phyloP scores from a whole-genome alignment of 345 rosid species.

The Syzygium aromaticum region DNA sequence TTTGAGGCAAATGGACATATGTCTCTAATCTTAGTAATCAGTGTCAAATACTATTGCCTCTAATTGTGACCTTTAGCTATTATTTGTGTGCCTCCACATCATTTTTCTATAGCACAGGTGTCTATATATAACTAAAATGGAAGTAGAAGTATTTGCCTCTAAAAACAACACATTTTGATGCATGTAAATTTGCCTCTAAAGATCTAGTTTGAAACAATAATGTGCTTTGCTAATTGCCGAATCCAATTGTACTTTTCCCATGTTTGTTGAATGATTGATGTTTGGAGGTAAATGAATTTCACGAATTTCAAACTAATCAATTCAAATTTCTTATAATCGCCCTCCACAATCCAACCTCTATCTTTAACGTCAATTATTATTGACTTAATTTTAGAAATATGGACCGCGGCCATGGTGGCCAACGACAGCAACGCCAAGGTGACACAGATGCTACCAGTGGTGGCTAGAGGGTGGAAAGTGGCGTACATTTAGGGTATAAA shows the following conservation, averaged over 20 bases:
- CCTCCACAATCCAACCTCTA: background rate
- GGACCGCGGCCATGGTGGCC: background rate
- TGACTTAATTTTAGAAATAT: background rate
- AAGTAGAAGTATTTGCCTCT: background rate
- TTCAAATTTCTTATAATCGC: background rate
- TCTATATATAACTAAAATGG: background rate
- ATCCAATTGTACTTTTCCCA: background rate
- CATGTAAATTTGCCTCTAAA: background rate
- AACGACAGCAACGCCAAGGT: background rate
- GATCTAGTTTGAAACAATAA: background rate
- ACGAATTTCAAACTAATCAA: background rate
- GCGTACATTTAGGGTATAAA: background rate
- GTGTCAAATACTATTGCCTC: background rate
- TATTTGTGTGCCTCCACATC: background rate
- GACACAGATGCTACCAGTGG: background rate
- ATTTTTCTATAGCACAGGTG: background rate
- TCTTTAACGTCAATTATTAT: background rate
- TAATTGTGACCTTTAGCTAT: background rate
- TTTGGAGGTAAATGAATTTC: background rate
- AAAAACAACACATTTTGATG: background rate
- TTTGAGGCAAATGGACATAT: background rate
- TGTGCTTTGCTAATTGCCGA: background rate
- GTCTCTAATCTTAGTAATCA: background rate
- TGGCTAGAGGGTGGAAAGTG: background rate
- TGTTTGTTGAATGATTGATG: background rate